Base-by-base conservation (phyloP, 441 rosid genomes). In the Eruca vesicaria region DNA sequence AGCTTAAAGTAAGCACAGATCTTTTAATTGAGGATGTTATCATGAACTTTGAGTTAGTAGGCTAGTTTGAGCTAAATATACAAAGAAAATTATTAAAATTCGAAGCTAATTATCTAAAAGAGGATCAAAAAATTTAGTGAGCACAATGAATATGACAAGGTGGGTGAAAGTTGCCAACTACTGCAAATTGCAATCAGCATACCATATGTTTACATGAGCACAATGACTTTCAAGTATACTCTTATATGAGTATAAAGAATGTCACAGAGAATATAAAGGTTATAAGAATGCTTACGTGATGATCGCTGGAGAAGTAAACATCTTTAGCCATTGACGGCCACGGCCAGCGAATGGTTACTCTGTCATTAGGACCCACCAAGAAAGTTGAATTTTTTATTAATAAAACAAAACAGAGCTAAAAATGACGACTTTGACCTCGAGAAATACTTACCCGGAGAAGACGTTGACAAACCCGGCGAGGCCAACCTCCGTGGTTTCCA, bases 401-500 rank as follows among this genome's bases (percentile, higher is more conserved):
- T 63, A 48, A 32, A 15, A 21, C 9, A 10, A 2, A 9, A 2
- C 0, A 19, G 41, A 77, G 28, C 36, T n/a, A 1, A 0, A 78
- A 56, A 74, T 7, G 32, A 69, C 74, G 57, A 12, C 56, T 33
- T 77, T 65, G 76, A 83, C 89, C 87, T 78, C 33, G 1, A 3
- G 23, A 2, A n/a, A 6, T 2, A 3, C 72, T 68, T 63, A 85
- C 89, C 89, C 86, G 80, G 82, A 83, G 62, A 89, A 81, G 50
- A 71, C 65, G 23, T 61, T 68, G 57, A 83, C 77, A 60, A 83
- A 83, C 26, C 83, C 83, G 76, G 83, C 73, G 43, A 89, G 83
- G 36, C 90, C 88, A 7, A 86, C 61, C 83, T 88, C 89, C 79
- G 78, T 80, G 68, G 70, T 74, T 76, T 82, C 96, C 91, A 68